phyloP scores from a whole-genome alignment of 306 rosid genomes.

The Pterocarpus macrocarpus region DNA sequence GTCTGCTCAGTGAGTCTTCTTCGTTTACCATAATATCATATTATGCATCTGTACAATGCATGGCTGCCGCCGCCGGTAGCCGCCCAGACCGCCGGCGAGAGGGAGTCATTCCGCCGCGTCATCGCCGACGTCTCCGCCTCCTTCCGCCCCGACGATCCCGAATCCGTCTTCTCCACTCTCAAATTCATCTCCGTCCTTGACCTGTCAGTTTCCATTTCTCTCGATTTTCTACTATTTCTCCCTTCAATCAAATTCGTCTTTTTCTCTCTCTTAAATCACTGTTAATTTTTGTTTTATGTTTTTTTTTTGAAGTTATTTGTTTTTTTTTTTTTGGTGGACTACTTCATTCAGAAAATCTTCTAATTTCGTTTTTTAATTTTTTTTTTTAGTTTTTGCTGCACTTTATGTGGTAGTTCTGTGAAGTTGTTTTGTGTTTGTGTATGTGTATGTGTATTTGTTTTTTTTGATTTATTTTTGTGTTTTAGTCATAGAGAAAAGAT shows the following conservation, averaged over 20 bases:
- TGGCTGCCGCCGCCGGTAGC: constrained; percentile 99
- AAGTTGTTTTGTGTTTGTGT: constrained; percentile 10
- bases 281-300: not conserved
- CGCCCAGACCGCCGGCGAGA: constrained; percentile 67
- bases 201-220: constrained; percentile 66
- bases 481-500: not conserved
- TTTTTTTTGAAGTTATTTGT: not conserved
- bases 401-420: constrained; percentile 10
- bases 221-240: not conserved
- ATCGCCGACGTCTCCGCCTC: constrained; percentile 63
- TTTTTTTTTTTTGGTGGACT: not conserved
- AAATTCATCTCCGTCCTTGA: constrained; percentile 91
- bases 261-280: constrained; percentile 19
- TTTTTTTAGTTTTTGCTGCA: not conserved
- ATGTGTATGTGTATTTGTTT: too few species aligned
- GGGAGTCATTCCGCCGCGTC: constrained; percentile 79
- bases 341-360: constrained; percentile 4
- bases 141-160: constrained; percentile 76
- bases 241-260: too few species aligned
- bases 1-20: not conserved
- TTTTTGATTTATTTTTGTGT: not conserved
- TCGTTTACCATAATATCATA: too few species aligned
- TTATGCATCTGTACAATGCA: constrained; percentile 97
- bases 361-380: constrained; percentile 24
- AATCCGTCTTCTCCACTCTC: constrained; percentile 85